Percentiles rank a stretch among this genome's conserved stretches.
phyloP scores from a whole-genome alignment of 345 rosid genomes.

The Melaleuca alternifolia region DNA sequence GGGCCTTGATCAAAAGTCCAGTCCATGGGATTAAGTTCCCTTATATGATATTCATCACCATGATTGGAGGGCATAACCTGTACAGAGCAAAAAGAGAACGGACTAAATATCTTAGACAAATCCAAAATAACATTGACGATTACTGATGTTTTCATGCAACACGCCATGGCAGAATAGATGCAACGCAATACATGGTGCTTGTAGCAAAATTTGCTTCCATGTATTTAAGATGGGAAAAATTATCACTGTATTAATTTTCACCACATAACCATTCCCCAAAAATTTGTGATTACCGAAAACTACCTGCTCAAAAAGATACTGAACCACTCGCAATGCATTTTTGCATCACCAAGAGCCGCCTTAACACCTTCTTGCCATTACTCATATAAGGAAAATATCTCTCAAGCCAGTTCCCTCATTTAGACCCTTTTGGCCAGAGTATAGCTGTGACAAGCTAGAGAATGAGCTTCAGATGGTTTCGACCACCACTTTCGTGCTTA shows the following conservation, averaged over 20 bases:
- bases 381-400: background rate
- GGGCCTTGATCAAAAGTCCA: conserved; percentile 59
- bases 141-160: background rate
- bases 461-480: background rate
- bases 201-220: background rate
- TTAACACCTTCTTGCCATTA: background rate
- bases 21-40: conserved; percentile 57
- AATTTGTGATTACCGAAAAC: background rate
- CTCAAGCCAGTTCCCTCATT: background rate
- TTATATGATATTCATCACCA: conserved; percentile 57
- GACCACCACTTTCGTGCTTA: background rate
- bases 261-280: background rate
- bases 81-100: background rate
- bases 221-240: background rate
- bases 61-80: conserved; percentile 73
- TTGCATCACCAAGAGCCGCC: background rate
- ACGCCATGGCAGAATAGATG: background rate
- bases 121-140: background rate
- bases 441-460: background rate
- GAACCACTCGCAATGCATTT: background rate
- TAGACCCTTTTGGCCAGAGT: background rate
- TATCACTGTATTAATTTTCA: background rate
- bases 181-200: background rate
- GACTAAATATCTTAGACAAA: background rate
- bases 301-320: background rate